These are phyloP conservation scores for Trichoderma gamsii DNA, from an alignment of 495 filamentous ascomycete species.

Conservation along the genomic window DNA sequence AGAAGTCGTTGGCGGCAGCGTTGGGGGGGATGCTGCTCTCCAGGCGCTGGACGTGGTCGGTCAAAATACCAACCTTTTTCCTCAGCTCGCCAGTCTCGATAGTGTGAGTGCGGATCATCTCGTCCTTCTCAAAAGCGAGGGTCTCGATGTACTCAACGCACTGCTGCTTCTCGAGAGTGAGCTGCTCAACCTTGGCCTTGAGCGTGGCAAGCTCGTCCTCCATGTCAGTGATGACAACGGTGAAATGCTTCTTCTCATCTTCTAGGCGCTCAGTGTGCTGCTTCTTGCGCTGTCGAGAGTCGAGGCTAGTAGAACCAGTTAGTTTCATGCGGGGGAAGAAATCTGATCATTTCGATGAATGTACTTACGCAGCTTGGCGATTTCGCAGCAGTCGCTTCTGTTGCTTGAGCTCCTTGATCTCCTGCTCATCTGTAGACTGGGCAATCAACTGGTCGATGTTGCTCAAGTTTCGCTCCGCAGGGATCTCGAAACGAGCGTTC, in stretches of 20 bases:
- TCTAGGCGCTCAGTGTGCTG: constrained; percentile 95
- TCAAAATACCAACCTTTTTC: constrained; percentile 88
- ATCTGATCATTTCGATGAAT: constrained; percentile 20
- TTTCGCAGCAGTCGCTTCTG: constrained; percentile 95
- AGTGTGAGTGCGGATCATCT: constrained; percentile 82
- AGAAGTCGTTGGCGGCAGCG: constrained; percentile 50
- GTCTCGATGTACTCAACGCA: constrained; percentile 68
- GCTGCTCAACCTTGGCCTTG: constrained; percentile 60
- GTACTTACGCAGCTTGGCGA: constrained; percentile 86
- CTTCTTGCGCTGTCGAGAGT: constrained; percentile 97
- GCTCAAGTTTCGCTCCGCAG: constrained; percentile 81
- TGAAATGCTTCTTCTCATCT: constrained; percentile 90
- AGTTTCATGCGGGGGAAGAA: constrained; percentile 25
- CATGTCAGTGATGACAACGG: constrained; percentile 62
- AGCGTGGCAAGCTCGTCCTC: constrained; percentile 72
- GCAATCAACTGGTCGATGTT: constrained; percentile 94
- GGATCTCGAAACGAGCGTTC: constrained; percentile 98
- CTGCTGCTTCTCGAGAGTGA: constrained; percentile 60
- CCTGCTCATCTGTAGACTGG: constrained; percentile 81
- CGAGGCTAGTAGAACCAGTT: constrained; percentile 60
- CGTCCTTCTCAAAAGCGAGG: constrained; percentile 82
- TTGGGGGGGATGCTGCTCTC: constrained; percentile 56
- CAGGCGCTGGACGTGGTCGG: constrained; percentile 74
- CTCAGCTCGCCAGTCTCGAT: constrained; percentile 90
- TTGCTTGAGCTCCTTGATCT: constrained; percentile 97